Base-by-base conservation (phyloP, 139 green algal species). In the Trebouxia sp. region DNA sequence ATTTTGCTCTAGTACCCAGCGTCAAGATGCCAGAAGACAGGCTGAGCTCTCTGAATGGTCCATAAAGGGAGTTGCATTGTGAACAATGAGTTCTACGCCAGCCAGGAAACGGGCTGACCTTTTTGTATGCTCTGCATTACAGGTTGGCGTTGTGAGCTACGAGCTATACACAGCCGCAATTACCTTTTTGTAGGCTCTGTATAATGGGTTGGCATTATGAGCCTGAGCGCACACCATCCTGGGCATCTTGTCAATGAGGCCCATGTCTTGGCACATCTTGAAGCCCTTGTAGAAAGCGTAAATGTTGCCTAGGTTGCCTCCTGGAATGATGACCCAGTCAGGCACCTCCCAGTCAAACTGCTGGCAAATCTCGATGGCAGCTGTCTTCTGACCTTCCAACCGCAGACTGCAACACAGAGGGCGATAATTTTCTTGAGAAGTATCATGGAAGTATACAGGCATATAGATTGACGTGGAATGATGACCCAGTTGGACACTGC, bases 241-340 rank as follows among this genome's bases (percentile, higher is more conserved):
- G 3, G 97, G 97, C 62, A 99, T 91, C 20, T 85, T 79, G 85
- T 98, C 90, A 15, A 94, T 88, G 39, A 99, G 87, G 39, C 97
- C 97, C 74, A 99, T 90, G 37, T 99, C 97, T 81, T 88, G 90
- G 89, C 87, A 93, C 93, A 96, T 94, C 76, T 93, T 88, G 85
- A 97, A 97, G 47, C 93, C 93, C 90, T 99, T 99, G 94, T 99
- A 99, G 84, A 99, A 99, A 17, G 97, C 97, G 85, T 99, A 99
- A 66, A 99, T 93, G 93, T 99, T 99, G 83, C 97, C 97, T 41
- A 99, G 90, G 92, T 99, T 99, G 83, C 97, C 97, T 76, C 96
- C 94, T 4, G 95, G 94, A 83, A 99, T 98, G 89, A 99, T 96
- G 22, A 99, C 90, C 96, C 96, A 98, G 89, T 98, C 96, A 30